phyloP scores from a whole-genome alignment of 73 alveolate genomes.

The Tetrahymena borealis region DNA sequence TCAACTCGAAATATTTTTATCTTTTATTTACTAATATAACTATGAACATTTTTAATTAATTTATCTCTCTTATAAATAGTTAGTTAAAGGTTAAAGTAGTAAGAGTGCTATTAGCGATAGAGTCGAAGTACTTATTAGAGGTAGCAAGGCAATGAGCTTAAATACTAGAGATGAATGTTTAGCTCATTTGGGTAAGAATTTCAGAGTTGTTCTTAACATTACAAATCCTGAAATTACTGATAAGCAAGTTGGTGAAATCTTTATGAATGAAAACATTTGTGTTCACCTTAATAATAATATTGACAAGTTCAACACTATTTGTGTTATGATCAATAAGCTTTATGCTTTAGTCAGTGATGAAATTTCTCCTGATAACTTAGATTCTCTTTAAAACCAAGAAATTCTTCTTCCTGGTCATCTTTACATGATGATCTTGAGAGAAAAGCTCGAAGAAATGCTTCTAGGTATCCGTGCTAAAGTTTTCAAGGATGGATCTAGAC shows the following conservation, averaged over 20 bases:
- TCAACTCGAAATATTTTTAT: too few species aligned
- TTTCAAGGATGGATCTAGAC: conserved; percentile 57
- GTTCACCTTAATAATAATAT: conserved; percentile 73
- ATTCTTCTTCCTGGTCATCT: conserved; percentile 92
- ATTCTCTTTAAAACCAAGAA: conserved; percentile 90
- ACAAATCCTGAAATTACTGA: conserved; percentile 78
- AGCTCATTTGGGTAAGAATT: conserved; percentile 82
- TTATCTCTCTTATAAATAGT: too few species aligned
- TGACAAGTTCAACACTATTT: conserved; percentile 80
- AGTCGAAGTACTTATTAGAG: conserved; percentile 92
- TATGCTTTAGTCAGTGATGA: conserved; percentile 90
- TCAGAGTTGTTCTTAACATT: conserved; percentile 74
- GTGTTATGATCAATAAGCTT: conserved; percentile 89
- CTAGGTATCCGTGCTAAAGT: conserved; percentile 79
- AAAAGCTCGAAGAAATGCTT: conserved; percentile 85
- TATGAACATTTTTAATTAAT: too few species aligned
- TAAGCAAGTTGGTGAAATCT: conserved; percentile 86
- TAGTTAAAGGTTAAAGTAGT: conserved; percentile 85
- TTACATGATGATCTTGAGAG: conserved; percentile 82
- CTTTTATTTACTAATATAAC: too few species aligned
- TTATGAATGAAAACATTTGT: conserved; percentile 79
- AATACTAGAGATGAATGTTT: conserved; percentile 74
- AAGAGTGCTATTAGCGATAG: conserved; percentile 89
- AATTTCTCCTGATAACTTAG: conserved; percentile 89
- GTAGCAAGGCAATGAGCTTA: conserved; percentile 72